Conservation (phyloP, 768 basidiomycete species). For the Phylloporus sp. region DNA sequence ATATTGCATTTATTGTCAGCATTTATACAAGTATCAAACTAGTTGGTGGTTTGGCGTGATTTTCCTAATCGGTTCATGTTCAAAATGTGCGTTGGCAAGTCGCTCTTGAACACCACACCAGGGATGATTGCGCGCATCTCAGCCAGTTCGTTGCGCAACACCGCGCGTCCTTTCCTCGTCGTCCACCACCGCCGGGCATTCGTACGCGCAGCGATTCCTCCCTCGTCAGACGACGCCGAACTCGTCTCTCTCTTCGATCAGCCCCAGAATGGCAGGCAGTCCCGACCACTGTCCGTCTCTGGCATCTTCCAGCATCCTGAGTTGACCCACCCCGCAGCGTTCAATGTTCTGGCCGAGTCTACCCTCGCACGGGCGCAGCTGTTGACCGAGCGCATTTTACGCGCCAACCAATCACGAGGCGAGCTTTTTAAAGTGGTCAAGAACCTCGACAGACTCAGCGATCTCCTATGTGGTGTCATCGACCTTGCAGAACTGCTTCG, state of each 20-base stretch:
- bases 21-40: conserved; percentile 15
- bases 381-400: conserved; percentile 79
- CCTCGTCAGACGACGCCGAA: conserved; percentile 61
- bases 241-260: conserved; percentile 72
- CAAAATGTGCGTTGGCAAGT: background rate
- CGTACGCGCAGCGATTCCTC: conserved; percentile 48
- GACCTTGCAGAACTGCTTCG: conserved; percentile 93
- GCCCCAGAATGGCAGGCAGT: conserved; percentile 38
- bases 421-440: conserved; percentile 88
- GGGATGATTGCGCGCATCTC: conserved; percentile 36
- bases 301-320: conserved; percentile 84
- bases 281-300: conserved; percentile 49
- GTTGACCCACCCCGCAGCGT: conserved; percentile 64
- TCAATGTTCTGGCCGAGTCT: conserved; percentile 70
- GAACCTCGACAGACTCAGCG: conserved; percentile 94
- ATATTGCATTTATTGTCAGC: conserved; percentile 24
- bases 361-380: conserved; percentile 78
- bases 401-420: conserved; percentile 62
- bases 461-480: conserved; percentile 93
- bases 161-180: conserved; percentile 28
- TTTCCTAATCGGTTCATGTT: conserved; percentile 17
- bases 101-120: background rate
- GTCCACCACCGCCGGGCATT: conserved; percentile 30
- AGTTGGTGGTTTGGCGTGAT: background rate
- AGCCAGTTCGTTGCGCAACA: conserved; percentile 41